A percentile compares a stretch with the other conserved stretches of the same genome.
Conservation (phyloP, 495 filamentous ascomycete species). For the Margaritispora aquatica region DNA sequence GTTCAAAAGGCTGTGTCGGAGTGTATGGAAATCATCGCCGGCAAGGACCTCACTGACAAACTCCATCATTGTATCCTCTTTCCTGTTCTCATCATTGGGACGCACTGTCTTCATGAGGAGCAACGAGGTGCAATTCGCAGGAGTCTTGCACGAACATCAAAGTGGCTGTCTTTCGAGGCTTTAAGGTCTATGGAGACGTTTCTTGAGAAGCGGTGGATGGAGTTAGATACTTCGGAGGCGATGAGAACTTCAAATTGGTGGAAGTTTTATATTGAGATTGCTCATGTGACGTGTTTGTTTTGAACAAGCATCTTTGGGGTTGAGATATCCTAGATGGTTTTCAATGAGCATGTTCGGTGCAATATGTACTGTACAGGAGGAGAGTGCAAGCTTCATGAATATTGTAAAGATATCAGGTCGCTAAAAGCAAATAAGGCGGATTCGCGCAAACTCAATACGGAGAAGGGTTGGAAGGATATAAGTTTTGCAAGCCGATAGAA, state of each 20-base stretch:
- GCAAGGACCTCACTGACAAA: conserved; percentile 16
- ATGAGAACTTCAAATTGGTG: conserved; percentile 14
- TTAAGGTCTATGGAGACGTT: conserved; percentile 16
- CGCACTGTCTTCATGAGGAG: conserved; percentile 12
- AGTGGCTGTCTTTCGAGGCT: conserved; percentile 21
- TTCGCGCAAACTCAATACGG: too few species aligned
- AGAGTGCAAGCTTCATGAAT: too few species aligned
- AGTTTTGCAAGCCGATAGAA: too few species aligned
- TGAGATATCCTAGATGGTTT: neutral
- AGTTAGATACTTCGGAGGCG: conserved; percentile 8
- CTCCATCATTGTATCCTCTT: conserved; percentile 24
- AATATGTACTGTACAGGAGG: neutral
- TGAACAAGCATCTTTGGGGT: conserved; percentile 1
- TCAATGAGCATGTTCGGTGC: neutral
- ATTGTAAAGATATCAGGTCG: too few species aligned
- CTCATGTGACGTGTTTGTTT: conserved; percentile 21
- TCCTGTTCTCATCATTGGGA: conserved; percentile 17
- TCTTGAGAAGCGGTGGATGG: conserved; percentile 18
- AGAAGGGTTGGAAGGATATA: too few species aligned
- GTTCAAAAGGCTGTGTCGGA: conserved; percentile 17
- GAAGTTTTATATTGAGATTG: conserved; percentile 21
- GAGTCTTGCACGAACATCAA: conserved; percentile 13
- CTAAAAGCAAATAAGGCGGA: too few species aligned
- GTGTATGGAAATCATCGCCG: conserved; percentile 17
- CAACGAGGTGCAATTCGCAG: conserved; percentile 16